A percentile compares a stretch with the other conserved stretches of the same genome.
These are phyloP conservation scores for Parasitella parasitica DNA, from an alignment of 371 early-diverging fungal species.

Conservation along the genomic window DNA sequence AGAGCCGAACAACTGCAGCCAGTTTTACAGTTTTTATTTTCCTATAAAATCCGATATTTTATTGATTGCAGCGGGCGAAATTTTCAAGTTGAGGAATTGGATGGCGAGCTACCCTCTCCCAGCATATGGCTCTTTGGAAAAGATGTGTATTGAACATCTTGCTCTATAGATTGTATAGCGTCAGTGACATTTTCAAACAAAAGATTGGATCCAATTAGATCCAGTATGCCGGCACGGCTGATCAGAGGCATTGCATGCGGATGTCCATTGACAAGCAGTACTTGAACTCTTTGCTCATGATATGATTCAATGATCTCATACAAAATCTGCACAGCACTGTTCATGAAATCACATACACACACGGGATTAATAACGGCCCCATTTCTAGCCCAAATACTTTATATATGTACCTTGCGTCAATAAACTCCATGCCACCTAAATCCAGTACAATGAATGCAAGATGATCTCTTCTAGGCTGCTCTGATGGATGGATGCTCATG, in stretches of 20 bases:
- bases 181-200: constrained; percentile 38
- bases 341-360: not conserved
- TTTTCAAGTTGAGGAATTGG: not conserved
- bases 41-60: no score
- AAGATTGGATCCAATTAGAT: constrained; percentile 58
- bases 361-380: not conserved
- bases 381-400: not conserved
- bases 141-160: constrained; percentile 21
- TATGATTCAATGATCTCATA: constrained; percentile 80
- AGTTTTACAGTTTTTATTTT: no score
- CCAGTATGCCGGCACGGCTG: constrained; percentile 60
- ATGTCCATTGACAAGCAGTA: constrained; percentile 79
- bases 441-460: constrained; percentile 77
- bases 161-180: constrained; percentile 35
- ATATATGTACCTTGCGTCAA: constrained; percentile 80
- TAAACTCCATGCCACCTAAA: constrained; percentile 72
- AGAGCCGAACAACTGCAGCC: no score
- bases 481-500: constrained; percentile 81
- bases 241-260: constrained; percentile 61
- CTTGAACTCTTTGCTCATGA: constrained; percentile 64
- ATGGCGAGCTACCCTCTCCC: not conserved
- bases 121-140: constrained; percentile 9
- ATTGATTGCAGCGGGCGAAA: no score
- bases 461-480: constrained; percentile 61
- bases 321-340: constrained; percentile 78